Evolutionary conservation across 257 asterid genomes (phyloP).

Genomic region (Ilex aquifolium): DNA sequence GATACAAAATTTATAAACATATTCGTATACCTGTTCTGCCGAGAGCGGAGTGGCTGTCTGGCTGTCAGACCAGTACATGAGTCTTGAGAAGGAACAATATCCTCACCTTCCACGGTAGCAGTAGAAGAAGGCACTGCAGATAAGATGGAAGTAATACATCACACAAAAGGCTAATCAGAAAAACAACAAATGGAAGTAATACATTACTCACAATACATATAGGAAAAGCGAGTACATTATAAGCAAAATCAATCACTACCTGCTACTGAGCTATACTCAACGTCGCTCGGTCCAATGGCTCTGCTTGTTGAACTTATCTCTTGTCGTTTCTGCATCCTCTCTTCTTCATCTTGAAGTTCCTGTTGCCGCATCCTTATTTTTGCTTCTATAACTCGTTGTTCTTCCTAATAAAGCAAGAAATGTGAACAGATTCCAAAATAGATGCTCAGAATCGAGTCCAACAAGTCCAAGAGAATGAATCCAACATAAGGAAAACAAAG

Average conservation of each 20-base stretch:
- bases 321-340: conserved; percentile 48
- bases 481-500: neutral
- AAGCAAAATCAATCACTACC: conserved; percentile 29
- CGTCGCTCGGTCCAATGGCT: conserved; percentile 45
- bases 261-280: conserved; percentile 54
- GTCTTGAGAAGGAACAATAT: conserved; percentile 44
- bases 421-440: neutral
- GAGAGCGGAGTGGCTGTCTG: conserved; percentile 41
- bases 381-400: conserved; percentile 95
- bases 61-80: conserved; percentile 26
- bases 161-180: conserved; percentile 6
- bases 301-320: conserved; percentile 58
- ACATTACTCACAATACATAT: conserved; percentile 1
- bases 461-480: conserved; percentile 6
- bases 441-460: conserved; percentile 2
- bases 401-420: conserved; percentile 48
- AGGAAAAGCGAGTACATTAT: too few relatives aligned
- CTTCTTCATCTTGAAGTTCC: conserved; percentile 91
- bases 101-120: conserved; percentile 66
- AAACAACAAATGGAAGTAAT: neutral
- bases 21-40: conserved; percentile 63
- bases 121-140: conserved; percentile 50
- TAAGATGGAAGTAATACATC: conserved; percentile 11
- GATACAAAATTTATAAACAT: too few relatives aligned
- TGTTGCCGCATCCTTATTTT: conserved; percentile 95